Base-by-base conservation (phyloP, 2,329 filamentous ascomycete genomes). In the Akanthomyces dipterigenus region DNA sequence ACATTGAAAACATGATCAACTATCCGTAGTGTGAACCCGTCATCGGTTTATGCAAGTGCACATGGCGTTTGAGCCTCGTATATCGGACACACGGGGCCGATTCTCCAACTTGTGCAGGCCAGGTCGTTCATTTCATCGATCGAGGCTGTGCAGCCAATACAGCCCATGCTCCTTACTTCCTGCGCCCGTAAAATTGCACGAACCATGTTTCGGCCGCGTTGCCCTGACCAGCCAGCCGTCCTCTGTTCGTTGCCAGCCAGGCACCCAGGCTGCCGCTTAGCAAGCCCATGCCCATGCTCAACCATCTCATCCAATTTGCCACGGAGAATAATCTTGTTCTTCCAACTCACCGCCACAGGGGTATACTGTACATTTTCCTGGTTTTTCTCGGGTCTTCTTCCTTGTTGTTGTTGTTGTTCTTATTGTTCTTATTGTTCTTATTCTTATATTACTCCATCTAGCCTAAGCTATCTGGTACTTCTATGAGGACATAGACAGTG, bases 91-190 rank as follows among this genome's bases (percentile, higher is more conserved):
- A 53, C 50, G 20, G 31, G 9, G 34, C 36, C 51, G 22, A 31
- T 28, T 40, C n/a, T 11, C 18, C 24, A 28, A 43, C 7, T 43
- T 43, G 53, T 55, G 38, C 31, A 57, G 36, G 36, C 36, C 14
- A 56, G 11, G 43, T 38, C 22, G 22, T 58, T 50, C 45, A 49
- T 49, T 49, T 42, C 55, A 58, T 58, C 55, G 55, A 58, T 58
- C 55, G 55, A 50, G 55, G 55, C 55, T 40, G 22, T 58, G 55
- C 55, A 48, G 18, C 24, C 36, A n/a, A n/a, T n/a, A 55, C n/a
- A 48, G 26, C 34, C 40, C 40, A 56, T 16, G 40, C 5, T 45
- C 22, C 12, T 45, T 31, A n/a, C 12, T 26, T 9, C 24, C 12
- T 38, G 36, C 36, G 36, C 36, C 34, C 40, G 28, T 31, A n/a